phyloP scores from a whole-genome alignment of 1,284 basidiomycete genomes.

The Veloboletus limbatus region DNA sequence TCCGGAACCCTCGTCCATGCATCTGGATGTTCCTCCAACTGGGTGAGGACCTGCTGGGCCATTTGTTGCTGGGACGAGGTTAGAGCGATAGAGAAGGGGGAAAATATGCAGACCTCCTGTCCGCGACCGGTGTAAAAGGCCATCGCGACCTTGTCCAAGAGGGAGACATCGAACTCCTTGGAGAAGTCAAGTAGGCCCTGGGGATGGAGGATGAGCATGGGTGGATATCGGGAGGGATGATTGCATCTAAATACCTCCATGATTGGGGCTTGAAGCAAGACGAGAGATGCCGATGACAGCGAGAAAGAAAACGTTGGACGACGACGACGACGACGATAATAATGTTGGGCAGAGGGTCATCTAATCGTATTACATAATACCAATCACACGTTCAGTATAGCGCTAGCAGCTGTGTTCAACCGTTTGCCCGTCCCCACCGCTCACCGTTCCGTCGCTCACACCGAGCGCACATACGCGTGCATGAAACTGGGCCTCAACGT shows the following conservation, averaged over 20 bases:
- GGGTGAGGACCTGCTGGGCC: constrained; percentile 88
- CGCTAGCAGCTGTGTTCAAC: too few species aligned
- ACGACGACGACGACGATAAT: constrained; percentile 33
- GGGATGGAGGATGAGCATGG: constrained; percentile 22
- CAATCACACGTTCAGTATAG: constrained; percentile 26
- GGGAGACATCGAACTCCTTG: constrained; percentile 78
- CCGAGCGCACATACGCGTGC: neutral
- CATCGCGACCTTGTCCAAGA: constrained; percentile 85
- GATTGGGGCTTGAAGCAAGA: constrained; percentile 9
- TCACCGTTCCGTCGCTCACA: neutral
- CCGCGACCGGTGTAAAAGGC: constrained; percentile 81
- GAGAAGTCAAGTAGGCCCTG: constrained; percentile 87
- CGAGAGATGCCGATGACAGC: constrained; percentile 10
- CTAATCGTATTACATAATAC: constrained; percentile 38
- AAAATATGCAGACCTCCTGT: constrained; percentile 54
- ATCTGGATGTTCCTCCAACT: constrained; percentile 97
- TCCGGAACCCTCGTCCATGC: constrained; percentile 97
- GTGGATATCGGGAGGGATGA: constrained; percentile 17
- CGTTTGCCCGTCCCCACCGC: neutral
- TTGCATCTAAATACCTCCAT: constrained; percentile 38
- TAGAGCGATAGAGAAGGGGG: constrained; percentile 12
- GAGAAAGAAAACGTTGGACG: constrained; percentile 22
- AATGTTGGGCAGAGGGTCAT: constrained; percentile 44
- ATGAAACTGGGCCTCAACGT: neutral
- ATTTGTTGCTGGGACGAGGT: constrained; percentile 71